These are phyloP conservation scores for Cutaneotrichosporon cavernicola DNA, from an alignment of 1,284 basidiomycete genomes.

Conservation along the genomic window DNA sequence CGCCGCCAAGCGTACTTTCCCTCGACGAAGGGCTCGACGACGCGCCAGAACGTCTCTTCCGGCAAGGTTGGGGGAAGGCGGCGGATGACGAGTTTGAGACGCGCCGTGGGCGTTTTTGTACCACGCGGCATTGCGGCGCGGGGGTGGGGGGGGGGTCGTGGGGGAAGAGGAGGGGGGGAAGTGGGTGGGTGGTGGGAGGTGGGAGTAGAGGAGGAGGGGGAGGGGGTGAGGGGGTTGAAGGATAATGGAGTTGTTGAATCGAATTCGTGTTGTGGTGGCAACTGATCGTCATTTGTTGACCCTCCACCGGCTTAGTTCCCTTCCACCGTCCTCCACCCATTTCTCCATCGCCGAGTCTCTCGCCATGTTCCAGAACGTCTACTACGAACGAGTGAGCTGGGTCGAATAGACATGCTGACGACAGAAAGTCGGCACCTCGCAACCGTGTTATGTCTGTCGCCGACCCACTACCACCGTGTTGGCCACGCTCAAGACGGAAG, in stretches of 20 bases:
- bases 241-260: background rate
- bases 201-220: background rate
- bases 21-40: constrained; percentile 79
- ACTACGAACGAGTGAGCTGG: constrained; percentile 48
- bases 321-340: background rate
- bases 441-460: constrained; percentile 50
- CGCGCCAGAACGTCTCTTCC: constrained; percentile 89
- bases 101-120: constrained; percentile 33
- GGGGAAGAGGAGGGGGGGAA: background rate
- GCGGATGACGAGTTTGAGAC: constrained; percentile 84
- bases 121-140: background rate
- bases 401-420: constrained; percentile 14
- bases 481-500: constrained; percentile 48
- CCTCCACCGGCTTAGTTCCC: background rate
- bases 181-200: background rate
- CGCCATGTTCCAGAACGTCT: constrained; percentile 42
- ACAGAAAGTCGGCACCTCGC: constrained; percentile 47
- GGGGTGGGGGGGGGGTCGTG: background rate
- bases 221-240: background rate
- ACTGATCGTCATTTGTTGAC: constrained; percentile 20
- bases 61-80: constrained; percentile 88
- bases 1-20: constrained; percentile 68
- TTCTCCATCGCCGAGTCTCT: background rate
- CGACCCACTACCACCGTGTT: constrained; percentile 48
- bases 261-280: background rate